phyloP scores from a whole-genome alignment of 108 stramenopile genomes.

The Fragilaria radians region DNA sequence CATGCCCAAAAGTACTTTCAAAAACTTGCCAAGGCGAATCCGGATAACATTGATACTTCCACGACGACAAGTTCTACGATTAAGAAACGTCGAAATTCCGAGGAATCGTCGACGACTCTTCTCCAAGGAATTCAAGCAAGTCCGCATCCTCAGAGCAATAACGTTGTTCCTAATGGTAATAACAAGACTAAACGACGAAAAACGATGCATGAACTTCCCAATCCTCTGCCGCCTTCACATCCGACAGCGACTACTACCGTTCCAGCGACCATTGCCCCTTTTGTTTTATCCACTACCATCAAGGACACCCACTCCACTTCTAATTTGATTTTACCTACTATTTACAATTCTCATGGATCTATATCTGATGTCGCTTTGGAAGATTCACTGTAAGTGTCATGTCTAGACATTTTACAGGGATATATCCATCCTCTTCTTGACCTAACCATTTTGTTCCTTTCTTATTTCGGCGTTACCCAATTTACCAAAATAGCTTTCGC shows the following conservation, averaged over 20 bases:
- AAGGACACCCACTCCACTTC: too few species aligned
- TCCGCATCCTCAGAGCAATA: constrained; percentile 14
- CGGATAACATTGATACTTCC: constrained; percentile 56
- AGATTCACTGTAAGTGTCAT: constrained; percentile 76
- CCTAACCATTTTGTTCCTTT: too few species aligned
- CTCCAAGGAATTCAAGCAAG: constrained; percentile 48
- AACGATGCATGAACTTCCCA: constrained; percentile 12
- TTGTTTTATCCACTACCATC: constrained; percentile 2
- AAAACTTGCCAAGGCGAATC: constrained; percentile 93
- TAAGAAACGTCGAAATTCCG: too few species aligned
- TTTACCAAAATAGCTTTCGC: too few species aligned
- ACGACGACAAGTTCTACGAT: too few species aligned
- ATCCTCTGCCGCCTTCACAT: constrained; percentile 37
- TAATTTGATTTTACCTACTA: constrained; percentile 22
- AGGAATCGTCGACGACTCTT: too few species aligned
- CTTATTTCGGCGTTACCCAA: constrained; percentile 24
- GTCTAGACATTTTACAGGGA: too few species aligned
- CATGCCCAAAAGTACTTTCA: constrained; percentile 99
- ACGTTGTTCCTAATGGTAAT: constrained; percentile 11
- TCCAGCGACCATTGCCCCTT: constrained; percentile 16
- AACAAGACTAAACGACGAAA: constrained; percentile 34
- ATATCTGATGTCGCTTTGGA: constrained; percentile 65
- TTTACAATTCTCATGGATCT: constrained; percentile 43
- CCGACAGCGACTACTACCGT: constrained; percentile 54
- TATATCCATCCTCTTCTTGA: constrained; percentile 2